A percentile compares a stretch with the other conserved stretches of the same genome.
These are phyloP conservation scores for Psilocybe cyanescens DNA, from an alignment of 768 basidiomycete species.

Conservation along the genomic window DNA sequence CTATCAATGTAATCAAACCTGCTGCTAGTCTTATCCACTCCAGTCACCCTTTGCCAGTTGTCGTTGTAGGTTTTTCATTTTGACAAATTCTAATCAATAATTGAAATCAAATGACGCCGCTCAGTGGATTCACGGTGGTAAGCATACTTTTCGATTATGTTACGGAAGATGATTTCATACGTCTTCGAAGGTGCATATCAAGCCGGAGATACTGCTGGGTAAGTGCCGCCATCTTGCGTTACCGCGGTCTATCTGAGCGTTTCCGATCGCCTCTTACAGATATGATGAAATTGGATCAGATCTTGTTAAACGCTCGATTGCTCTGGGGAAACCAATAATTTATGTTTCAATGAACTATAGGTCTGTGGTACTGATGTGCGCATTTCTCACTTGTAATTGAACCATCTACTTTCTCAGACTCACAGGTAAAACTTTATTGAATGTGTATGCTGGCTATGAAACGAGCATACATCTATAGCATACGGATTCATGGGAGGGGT, in stretches of 20 bases:
- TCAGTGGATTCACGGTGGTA: slow-evolving; percentile 55
- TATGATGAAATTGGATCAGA: slow-evolving; percentile 37
- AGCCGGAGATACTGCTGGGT: slow-evolving; percentile 38
- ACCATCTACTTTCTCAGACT: slow-evolving; percentile 2
- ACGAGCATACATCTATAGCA: slow-evolving; percentile 17
- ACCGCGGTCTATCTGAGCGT: neutral
- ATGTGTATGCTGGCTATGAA: neutral
- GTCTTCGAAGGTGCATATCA: slow-evolving; percentile 40
- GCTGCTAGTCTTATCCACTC: slow-evolving; percentile 35
- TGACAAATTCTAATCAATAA: neutral
- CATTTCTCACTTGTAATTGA: too few species aligned
- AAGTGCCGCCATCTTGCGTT: slow-evolving; percentile 2
- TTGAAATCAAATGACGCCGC: neutral
- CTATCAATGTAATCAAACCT: slow-evolving; percentile 53
- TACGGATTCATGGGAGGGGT: slow-evolving; percentile 50
- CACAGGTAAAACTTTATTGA: neutral
- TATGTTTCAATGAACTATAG: slow-evolving; percentile 54
- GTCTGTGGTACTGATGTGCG: slow-evolving; percentile 10
- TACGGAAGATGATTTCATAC: neutral
- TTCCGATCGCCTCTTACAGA: slow-evolving; percentile 20
- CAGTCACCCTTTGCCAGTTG: slow-evolving; percentile 49
- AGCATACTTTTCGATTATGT: neutral
- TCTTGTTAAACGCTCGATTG: slow-evolving; percentile 48
- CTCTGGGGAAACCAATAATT: slow-evolving; percentile 44
- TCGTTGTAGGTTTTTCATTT: slow-evolving; percentile 42